Evolutionary conservation across 805 yeast species (phyloP).

Genomic region (Zygosaccharomyces siamensis): DNA sequence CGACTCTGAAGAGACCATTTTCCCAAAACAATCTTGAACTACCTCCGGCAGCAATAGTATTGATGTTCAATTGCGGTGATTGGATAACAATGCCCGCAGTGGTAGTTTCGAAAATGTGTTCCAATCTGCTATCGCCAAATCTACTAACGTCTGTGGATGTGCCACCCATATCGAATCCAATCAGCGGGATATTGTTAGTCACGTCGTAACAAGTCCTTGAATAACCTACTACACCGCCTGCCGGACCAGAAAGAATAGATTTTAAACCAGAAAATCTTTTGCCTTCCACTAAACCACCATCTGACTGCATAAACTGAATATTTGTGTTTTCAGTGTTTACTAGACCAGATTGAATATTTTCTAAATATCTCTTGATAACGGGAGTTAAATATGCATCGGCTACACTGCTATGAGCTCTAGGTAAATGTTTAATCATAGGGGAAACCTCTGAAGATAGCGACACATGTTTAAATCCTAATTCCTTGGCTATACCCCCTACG

Average conservation of each 20-base stretch:
- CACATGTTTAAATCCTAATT: conserved; percentile 63
- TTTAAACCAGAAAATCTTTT: conserved; percentile 76
- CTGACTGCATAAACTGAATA: conserved; percentile 90
- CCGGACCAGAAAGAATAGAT: conserved; percentile 93
- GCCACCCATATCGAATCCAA: conserved; percentile 91
- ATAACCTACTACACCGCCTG: conserved; percentile 96
- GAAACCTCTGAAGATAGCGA: conserved; percentile 64
- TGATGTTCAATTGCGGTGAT: conserved; percentile 77
- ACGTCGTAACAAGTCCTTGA: conserved; percentile 72
- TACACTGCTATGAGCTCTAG: conserved; percentile 70
- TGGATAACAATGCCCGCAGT: conserved; percentile 82
- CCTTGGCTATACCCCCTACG: conserved; percentile 55
- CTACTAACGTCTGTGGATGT: conserved; percentile 84
- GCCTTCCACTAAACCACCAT: conserved; percentile 90
- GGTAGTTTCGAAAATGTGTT: conserved; percentile 76
- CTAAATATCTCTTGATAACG: conserved; percentile 59
- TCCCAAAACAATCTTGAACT: conserved; percentile 65
- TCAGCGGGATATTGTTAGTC: conserved; percentile 52
- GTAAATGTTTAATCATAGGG: conserved; percentile 74
- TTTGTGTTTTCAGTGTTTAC: conserved; percentile 42
- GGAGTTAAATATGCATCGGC: conserved; percentile 86
- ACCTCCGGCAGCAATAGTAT: conserved; percentile 84
- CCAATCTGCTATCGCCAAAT: conserved; percentile 61
- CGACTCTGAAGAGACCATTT: conserved; percentile 72
- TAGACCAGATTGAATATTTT: conserved; percentile 59